A percentile compares a stretch with the other conserved stretches of the same genome.
Evolutionary conservation across 495 filamentous ascomycete genomes (phyloP).

Genomic region (Cercophora scortea): DNA sequence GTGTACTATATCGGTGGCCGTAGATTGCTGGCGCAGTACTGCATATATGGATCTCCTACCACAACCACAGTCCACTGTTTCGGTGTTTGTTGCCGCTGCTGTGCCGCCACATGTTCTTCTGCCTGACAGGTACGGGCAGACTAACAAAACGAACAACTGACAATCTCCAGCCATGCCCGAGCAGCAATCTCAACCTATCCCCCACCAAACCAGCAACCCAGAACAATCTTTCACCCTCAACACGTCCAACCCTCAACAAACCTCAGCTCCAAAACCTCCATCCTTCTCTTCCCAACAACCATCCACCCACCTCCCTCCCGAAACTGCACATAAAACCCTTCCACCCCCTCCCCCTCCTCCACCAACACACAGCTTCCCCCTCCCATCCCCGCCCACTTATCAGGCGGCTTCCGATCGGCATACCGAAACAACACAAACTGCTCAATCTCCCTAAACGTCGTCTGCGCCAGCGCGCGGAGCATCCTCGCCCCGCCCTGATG

Average conservation of each 20-base stretch:
- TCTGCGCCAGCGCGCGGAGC: conserved; percentile 17
- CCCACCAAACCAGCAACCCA: too few species aligned
- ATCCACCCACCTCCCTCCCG: conserved; percentile 18
- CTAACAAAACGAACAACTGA: too few species aligned
- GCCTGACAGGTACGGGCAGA: too few species aligned
- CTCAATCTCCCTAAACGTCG: conserved; percentile 18
- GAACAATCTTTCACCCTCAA: background rate
- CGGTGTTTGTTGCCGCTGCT: too few species aligned
- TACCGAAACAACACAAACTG: conserved; percentile 22
- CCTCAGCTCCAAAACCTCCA: conserved; percentile 17
- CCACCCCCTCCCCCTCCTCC: conserved; percentile 2
- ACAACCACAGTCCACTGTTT: too few species aligned
- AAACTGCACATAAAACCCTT: conserved; percentile 20
- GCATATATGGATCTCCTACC: too few species aligned
- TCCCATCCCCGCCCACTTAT: conserved; percentile 10
- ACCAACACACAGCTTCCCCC: conserved; percentile 3
- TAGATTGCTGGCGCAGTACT: background rate
- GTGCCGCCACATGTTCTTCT: too few species aligned
- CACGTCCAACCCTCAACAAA: conserved; percentile 17
- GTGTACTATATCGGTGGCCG: conserved; percentile 18
- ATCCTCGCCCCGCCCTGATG: conserved; percentile 28
- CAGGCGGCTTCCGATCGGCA: conserved; percentile 12
- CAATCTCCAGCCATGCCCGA: too few species aligned
- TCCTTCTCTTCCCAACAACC: conserved; percentile 14
- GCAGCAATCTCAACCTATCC: too few species aligned